Evolutionary conservation across 139 green algal species (phyloP), one percentile per base, ranked within the genome.

Genomic region (Chlorella sp.): DNA sequence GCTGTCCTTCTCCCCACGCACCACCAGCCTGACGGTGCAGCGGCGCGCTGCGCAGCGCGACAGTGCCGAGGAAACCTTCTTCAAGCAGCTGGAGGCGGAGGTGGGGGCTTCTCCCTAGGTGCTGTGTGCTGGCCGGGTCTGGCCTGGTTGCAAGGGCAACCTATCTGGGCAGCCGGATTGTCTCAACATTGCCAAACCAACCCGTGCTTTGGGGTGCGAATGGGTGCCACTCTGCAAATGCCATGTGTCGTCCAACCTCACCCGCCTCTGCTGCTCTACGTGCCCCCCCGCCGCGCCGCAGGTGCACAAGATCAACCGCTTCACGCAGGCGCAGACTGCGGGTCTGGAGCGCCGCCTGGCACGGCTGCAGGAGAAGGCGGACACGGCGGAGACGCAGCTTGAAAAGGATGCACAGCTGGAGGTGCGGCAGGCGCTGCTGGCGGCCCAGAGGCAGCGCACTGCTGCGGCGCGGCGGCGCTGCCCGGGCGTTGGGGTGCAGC

Each of bases 1-100:
- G 38, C 41, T 90, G 26, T 83, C 86, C n/a, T 95, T 92, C 78
- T 93, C 88, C 9, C 94, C 93, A 0, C 90, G 95, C 62, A 95
- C 92, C 1, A 97, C 95, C 0, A 95, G 90, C 1, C 85, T 98
- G 24, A 94, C 91, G 0, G 94, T 98, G 30, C 81, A 90, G 76
- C 91, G 91, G 36, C 80, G 88, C 14, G 87, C 77, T 0, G 60
- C 78, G 19, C 19, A n/a, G 38, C 69, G 76, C 8, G 87, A 90
- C 64, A 58, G 60, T 24, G 83, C 87, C 0, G 87, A 90, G 70
- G 87, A 90, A 62, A 54, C 40, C 11, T 90, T 90, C 73, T 90
- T 90, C 72, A 32, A 46, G 26, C 34, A 58, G 65, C 65, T 90
- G 62, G 87, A 88, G 46, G 79, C 62, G 14, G 84, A 88, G 73